Base-by-base conservation (phyloP, 2,329 filamentous ascomycete species). In the Lachnellula willkommii region DNA sequence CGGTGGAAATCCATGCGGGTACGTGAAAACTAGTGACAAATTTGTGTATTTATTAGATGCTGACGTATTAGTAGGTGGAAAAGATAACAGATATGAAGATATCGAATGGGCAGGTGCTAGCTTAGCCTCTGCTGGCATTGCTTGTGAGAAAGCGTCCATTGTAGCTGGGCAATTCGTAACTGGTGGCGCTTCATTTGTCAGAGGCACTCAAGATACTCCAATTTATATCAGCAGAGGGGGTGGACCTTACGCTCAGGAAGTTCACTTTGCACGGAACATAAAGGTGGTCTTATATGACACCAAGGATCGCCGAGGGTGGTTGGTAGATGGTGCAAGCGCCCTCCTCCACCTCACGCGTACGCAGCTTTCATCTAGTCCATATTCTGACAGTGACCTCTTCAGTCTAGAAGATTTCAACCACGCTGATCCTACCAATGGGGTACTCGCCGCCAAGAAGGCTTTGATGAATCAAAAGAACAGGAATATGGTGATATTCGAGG, bases 241-340 rank as follows among this genome's bases (percentile, higher is more conserved):
- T 11, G 36, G 6, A 17, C 35, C 40, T 8, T 52, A 56, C 32
- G 5, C 11, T 5, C 17, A 11, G 22, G 17, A 52, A 20, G 20
- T 56, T 20, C 12, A 48, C 7, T 12, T n/a, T 28, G 43, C 43
- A 11, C 14, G 20, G 1, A 54, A 32, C 3, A 54, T 50, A 2
- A 17, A 53, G 9, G 56, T 60, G 3, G 39, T 58, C 6, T 15
- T 59, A 6, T 60, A 48, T 26, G 59, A 60, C 45, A 39, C 26
- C 2, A 15, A 24, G 26, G 56, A 54, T 7, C 42, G 47, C 2
- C 14, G 53, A 15, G 59, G 55, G 2, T 60, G 59, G 59, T 20
- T 60, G 5, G 36, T 59, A 4, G 49, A 60, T 47, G 56, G 59
- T 1, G 40, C 51, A 14, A 55, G 46, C 46, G 58, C 58, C 20